These are phyloP conservation scores for Barnettozyma salicaria DNA, from an alignment of 805 yeast species.

Conservation along the genomic window DNA sequence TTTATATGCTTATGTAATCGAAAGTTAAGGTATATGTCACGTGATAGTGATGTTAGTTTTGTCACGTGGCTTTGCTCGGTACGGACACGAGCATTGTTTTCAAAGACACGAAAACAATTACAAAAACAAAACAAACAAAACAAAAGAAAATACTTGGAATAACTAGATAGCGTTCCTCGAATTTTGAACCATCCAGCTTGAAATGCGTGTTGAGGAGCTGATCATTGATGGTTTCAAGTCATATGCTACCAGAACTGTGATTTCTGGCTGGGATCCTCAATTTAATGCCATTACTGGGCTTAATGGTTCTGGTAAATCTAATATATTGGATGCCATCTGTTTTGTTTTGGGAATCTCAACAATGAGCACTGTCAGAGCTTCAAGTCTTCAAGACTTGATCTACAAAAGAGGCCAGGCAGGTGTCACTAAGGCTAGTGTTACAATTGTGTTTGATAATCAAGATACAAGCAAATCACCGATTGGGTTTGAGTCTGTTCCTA, in stretches of 20 bases:
- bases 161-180: constrained; percentile 32
- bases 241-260: constrained; percentile 93
- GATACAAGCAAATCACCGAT: constrained; percentile 77
- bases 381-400: constrained; percentile 86
- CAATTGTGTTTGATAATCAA: constrained; percentile 86
- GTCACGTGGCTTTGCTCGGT: neutral
- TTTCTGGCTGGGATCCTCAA: constrained; percentile 91
- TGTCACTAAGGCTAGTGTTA: constrained; percentile 92
- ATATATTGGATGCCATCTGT: constrained; percentile 93
- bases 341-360: constrained; percentile 96
- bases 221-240: constrained; percentile 97
- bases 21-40: constrained; percentile 2
- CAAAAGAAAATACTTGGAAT: too few species aligned
- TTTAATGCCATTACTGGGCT: constrained; percentile 97
- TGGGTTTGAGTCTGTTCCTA: constrained; percentile 71
- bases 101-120: constrained; percentile 4
- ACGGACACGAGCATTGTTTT: too few species aligned
- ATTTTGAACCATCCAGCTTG: too few species aligned
- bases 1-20: too few species aligned
- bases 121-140: constrained; percentile 1
- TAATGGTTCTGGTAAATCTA: constrained; percentile 96
- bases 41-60: neutral
- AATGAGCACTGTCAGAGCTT: constrained; percentile 92
- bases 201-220: constrained; percentile 72
- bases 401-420: constrained; percentile 98